Evolutionary conservation across 2,329 filamentous ascomycete genomes (phyloP).

Genomic region (Aspergillus ruber): DNA sequence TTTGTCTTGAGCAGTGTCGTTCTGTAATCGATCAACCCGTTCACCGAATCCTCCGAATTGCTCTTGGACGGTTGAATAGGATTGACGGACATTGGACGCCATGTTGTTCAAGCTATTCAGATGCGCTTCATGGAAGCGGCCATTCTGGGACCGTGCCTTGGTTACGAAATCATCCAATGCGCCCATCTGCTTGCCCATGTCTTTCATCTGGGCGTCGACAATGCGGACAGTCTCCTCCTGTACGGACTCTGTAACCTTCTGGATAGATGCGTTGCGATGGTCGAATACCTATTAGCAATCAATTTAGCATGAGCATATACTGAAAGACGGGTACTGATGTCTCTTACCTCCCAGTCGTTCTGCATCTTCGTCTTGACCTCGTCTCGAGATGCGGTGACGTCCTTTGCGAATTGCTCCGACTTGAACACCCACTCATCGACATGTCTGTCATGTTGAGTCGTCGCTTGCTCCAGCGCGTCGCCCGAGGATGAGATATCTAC

Average conservation of each 20-base stretch:
- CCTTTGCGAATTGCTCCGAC: constrained; percentile 62
- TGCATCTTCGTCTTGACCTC: constrained; percentile 74
- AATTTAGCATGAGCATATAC: constrained; percentile 18
- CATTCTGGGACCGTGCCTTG: constrained; percentile 73
- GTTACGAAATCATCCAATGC: constrained; percentile 86
- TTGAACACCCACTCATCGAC: constrained; percentile 70
- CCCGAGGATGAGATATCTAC: constrained; percentile 60
- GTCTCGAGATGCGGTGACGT: constrained; percentile 67
- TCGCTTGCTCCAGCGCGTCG: constrained; percentile 57
- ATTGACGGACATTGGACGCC: constrained; percentile 62
- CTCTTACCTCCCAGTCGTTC: constrained; percentile 72
- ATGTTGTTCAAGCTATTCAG: constrained; percentile 59
- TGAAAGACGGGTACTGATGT: background rate
- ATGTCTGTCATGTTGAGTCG: constrained; percentile 59
- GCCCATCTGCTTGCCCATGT: constrained; percentile 82
- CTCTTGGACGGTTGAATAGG: constrained; percentile 63
- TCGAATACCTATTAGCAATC: constrained; percentile 54
- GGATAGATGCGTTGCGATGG: constrained; percentile 74
- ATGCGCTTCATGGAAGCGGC: constrained; percentile 66
- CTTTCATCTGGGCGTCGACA: constrained; percentile 79
- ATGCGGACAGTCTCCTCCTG: constrained; percentile 86
- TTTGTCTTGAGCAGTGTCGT: constrained; percentile 59
- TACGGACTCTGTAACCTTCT: constrained; percentile 74
- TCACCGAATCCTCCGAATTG: constrained; percentile 65
- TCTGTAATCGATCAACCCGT: constrained; percentile 61